Evolutionary conservation across 306 rosid genomes (phyloP).

Genomic region (Castanea sativa): DNA sequence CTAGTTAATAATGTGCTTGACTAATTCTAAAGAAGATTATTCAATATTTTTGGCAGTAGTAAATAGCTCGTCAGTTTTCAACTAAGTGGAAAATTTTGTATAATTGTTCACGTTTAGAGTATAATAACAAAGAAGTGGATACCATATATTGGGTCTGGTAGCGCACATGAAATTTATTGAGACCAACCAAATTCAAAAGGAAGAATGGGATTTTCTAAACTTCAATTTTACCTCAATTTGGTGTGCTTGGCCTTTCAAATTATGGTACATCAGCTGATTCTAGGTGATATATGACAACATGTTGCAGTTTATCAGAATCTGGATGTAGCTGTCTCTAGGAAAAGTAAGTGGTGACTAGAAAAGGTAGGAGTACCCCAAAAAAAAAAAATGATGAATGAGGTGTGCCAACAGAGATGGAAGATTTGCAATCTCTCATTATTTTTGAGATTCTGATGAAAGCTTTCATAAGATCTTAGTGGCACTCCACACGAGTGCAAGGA

Average conservation of each 20-base stretch:
- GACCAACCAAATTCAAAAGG: too few species aligned
- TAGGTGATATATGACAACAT: not conserved
- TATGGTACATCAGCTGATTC: not conserved
- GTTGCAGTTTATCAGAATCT: not conserved
- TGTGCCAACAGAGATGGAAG: slow-evolving; percentile 8
- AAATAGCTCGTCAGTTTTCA: not conserved
- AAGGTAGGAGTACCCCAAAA: too few species aligned
- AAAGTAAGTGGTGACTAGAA: not conserved
- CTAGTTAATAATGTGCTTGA: not conserved
- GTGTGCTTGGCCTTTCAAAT: not conserved
- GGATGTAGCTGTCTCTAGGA: not conserved
- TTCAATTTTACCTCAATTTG: too few species aligned
- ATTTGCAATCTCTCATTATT: slow-evolving; percentile 21
- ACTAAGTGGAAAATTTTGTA: not conserved
- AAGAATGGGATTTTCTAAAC: too few species aligned
- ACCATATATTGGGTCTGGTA: too few species aligned
- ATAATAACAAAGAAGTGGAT: too few species aligned
- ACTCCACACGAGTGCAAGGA: slow-evolving; percentile 23
- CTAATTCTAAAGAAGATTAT: not conserved
- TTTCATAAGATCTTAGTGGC: slow-evolving; percentile 20
- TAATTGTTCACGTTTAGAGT: too few species aligned
- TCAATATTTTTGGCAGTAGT: not conserved
- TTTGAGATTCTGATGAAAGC: slow-evolving; percentile 11
- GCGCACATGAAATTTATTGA: too few species aligned
- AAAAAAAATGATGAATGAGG: slow-evolving; percentile 2